These are phyloP conservation scores for Prosopis cineraria DNA, from an alignment of 306 rosid species.

Conservation along the genomic window DNA sequence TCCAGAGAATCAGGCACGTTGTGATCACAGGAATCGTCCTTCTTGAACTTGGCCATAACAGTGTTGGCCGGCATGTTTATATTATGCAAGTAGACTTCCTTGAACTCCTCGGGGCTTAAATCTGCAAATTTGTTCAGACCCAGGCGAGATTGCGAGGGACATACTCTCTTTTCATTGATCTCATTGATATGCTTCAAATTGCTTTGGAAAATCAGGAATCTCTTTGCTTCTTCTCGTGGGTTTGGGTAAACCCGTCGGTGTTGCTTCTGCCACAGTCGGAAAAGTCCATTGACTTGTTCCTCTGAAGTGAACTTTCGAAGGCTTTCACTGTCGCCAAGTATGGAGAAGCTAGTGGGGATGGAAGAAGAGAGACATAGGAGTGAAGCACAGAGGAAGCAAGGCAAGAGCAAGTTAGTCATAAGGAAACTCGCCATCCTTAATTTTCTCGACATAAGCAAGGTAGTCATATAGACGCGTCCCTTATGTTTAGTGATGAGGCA, in stretches of 20 bases:
- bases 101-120: constrained; percentile 59
- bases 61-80: not conserved
- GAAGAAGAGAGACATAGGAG: constrained; percentile 38
- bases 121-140: constrained; percentile 47
- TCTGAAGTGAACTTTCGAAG: constrained; percentile 40
- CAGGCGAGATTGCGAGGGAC: constrained; percentile 29
- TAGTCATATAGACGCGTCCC: not conserved
- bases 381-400: constrained; percentile 40
- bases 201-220: constrained; percentile 52
- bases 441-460: not conserved
- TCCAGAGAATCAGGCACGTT: constrained; percentile 55
- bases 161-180: constrained; percentile 46
- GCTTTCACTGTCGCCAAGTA: constrained; percentile 21
- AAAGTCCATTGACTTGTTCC: constrained; percentile 46
- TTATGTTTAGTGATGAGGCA: not conserved
- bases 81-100: constrained; percentile 7
- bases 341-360: constrained; percentile 42
- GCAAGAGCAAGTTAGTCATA: constrained; percentile 28
- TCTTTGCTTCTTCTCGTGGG: constrained; percentile 43
- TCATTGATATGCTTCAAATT: constrained; percentile 54
- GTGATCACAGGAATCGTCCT: not conserved
- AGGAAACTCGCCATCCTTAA: constrained; percentile 35
- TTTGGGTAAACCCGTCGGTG: constrained; percentile 50
- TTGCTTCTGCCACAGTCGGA: constrained; percentile 56
- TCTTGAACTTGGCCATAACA: not conserved